phyloP scores from a whole-genome alignment of 345 rosid species.

The Lepidium sativum region DNA sequence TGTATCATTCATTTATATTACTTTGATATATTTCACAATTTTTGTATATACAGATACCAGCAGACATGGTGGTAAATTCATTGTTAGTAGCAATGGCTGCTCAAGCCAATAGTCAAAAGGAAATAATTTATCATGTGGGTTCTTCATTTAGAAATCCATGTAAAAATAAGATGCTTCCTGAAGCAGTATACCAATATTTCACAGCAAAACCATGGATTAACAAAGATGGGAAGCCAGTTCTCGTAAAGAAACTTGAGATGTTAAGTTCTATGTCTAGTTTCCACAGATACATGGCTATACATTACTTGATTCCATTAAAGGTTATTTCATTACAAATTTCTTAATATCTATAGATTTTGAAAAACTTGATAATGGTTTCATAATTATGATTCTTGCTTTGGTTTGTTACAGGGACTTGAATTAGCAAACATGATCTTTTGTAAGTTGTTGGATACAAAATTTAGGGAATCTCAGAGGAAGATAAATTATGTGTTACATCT shows the following conservation, averaged over 20 bases:
- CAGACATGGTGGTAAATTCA: slow-evolving; percentile 82
- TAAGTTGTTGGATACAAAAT: slow-evolving; percentile 3
- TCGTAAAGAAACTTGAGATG: slow-evolving; percentile 35
- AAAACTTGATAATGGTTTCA: background rate
- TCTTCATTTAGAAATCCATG: slow-evolving; percentile 56
- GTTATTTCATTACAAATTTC: slow-evolving; percentile 17
- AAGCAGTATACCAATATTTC: slow-evolving; percentile 42
- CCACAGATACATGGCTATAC: slow-evolving; percentile 59
- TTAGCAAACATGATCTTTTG: slow-evolving; percentile 15
- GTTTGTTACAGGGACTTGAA: slow-evolving; percentile 19
- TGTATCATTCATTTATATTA: background rate
- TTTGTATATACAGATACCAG: slow-evolving; percentile 46
- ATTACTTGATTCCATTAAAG: slow-evolving; percentile 56
- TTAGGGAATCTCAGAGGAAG: background rate
- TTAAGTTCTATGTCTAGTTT: slow-evolving; percentile 60
- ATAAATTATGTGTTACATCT: background rate
- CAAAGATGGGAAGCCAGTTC: slow-evolving; percentile 67
- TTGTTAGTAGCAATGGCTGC: slow-evolving; percentile 51
- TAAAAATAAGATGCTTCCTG: slow-evolving; percentile 33
- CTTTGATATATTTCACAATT: background rate
- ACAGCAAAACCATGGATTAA: slow-evolving; percentile 63
- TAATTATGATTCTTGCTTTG: background rate
- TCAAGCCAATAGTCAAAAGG: slow-evolving; percentile 25
- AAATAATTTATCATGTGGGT: slow-evolving; percentile 62
- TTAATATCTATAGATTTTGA: background rate